Evolutionary conservation across 108 stramenopile species (phyloP), one percentile per base, ranked within the genome.

Genomic region (Epipyxis sp.): DNA sequence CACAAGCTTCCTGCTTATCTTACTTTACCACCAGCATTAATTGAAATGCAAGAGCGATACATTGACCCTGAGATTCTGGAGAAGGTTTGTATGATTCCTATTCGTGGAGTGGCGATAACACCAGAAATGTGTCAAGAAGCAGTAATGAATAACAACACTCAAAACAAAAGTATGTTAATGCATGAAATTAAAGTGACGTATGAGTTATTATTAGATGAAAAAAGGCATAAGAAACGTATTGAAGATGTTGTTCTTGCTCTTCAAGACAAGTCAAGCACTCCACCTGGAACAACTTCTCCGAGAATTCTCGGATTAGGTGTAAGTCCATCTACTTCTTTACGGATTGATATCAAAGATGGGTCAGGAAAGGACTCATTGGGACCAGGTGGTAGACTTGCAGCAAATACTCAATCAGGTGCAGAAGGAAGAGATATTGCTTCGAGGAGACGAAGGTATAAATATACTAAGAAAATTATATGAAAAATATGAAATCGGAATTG

Each of bases 1-100:
- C 93, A 93, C 80, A 95, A 94, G 81, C 87, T 99, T 1, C 98
- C 98, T 34, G 92, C 91, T 3, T 99, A 99, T 84, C 90, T 99
- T 32, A 84, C 93, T 27, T 92, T 95, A 59, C 96, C 84, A 0
- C 85, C 96, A 6, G 94, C 93, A 81, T 77, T 92, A 43, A 95
- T 97, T 86, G 96, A 97, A 82, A 93, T 94, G 81, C 92, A 94
- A 77, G 96, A 95, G 83, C 40, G 79, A 0, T 89, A 90, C 29
- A 87, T 92, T 44, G 89, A 92, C 16, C 91, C 93, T 72, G 91
- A 92, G 69, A 93, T 93, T 20, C 92, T 95, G 84, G 92, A 92
- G 57, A 42, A 61, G 59, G 72, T 86, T 0, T 82, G 78, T 59
- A 40, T 35, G 37, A 44, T 81, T 1, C 83, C 83, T 10, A 80